A percentile compares a stretch with the other conserved stretches of the same genome.
phyloP scores from a whole-genome alignment of 31 red algal genomes.

The Odonthalia washingtoniensis region DNA sequence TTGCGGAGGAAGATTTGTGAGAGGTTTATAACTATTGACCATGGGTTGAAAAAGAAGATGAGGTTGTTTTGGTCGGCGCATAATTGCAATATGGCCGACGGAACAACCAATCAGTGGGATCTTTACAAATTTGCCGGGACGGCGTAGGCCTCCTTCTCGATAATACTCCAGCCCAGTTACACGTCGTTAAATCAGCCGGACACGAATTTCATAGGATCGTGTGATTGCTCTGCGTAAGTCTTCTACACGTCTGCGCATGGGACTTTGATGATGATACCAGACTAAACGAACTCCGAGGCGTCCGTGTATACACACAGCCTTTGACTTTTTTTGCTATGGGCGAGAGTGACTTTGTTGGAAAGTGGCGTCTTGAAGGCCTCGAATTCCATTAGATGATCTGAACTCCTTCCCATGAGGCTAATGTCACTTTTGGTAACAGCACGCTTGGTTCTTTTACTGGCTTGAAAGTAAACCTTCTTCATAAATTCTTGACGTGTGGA shows the following conservation, averaged over 20 bases:
- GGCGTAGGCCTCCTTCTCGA: no score
- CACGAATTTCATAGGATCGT: neutral
- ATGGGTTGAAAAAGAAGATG: neutral
- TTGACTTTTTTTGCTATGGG: neutral
- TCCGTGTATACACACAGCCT: slow-evolving; percentile 31
- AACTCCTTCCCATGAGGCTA: neutral
- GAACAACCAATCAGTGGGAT: neutral
- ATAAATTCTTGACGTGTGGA: slow-evolving; percentile 9
- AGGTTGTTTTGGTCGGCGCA: neutral
- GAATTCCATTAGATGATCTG: neutral
- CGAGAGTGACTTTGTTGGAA: slow-evolving; percentile 8
- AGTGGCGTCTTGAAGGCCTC: slow-evolving; percentile 5
- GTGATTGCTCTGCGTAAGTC: neutral
- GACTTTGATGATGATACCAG: slow-evolving; percentile 29
- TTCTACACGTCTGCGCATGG: neutral
- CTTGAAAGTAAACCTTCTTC: slow-evolving; percentile 4
- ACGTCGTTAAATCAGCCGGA: neutral
- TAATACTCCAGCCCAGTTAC: neutral
- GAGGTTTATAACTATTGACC: neutral
- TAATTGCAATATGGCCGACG: neutral
- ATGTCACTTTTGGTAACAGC: neutral
- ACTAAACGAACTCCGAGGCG: slow-evolving; percentile 31
- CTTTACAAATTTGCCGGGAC: neutral
- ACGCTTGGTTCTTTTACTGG: neutral
- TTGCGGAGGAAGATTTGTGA: neutral